Conservation (phyloP, 495 filamentous ascomycete genomes). For the Penicillium mononematosum region DNA sequence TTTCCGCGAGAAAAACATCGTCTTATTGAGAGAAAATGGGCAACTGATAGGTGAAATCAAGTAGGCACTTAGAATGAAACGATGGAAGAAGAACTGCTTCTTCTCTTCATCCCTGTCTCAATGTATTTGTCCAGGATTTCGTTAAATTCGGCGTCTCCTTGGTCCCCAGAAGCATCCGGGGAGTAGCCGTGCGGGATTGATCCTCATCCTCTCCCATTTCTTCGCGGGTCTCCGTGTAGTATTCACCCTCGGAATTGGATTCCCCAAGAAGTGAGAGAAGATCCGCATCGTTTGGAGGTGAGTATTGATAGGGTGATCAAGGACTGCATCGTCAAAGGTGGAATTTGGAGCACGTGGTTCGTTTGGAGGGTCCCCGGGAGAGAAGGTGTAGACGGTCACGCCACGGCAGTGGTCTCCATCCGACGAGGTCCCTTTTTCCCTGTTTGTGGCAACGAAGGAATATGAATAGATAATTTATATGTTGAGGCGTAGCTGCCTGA, state of each 20-base stretch:
- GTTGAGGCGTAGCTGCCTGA: no score
- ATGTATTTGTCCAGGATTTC: conserved; percentile 30
- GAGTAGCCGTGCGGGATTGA: not conserved
- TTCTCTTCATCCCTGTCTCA: no score
- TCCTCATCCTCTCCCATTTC: conserved; percentile 60
- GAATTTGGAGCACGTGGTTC: not conserved
- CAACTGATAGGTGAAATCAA: no score
- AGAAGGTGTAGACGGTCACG: not conserved
- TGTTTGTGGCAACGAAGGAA: not conserved
- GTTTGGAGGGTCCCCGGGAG: not conserved
- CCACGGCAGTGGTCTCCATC: not conserved
- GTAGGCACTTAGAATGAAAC: no score
- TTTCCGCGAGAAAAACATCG: no score
- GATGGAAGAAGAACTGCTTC: no score
- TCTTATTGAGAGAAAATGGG: no score
- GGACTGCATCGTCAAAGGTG: conserved; percentile 1
- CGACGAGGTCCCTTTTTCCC: not conserved
- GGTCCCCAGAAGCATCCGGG: conserved; percentile 13
- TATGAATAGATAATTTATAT: not conserved
- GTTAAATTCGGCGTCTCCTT: not conserved
- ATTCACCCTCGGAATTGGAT: conserved; percentile 56
- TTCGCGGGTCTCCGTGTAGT: conserved; percentile 55
- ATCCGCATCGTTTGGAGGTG: conserved; percentile 48
- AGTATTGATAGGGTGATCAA: conserved; percentile 40
- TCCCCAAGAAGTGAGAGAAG: conserved; percentile 54